These are phyloP conservation scores for Colletotrichum tanaceti DNA, from an alignment of 2,329 filamentous ascomycete species.

Conservation along the genomic window DNA sequence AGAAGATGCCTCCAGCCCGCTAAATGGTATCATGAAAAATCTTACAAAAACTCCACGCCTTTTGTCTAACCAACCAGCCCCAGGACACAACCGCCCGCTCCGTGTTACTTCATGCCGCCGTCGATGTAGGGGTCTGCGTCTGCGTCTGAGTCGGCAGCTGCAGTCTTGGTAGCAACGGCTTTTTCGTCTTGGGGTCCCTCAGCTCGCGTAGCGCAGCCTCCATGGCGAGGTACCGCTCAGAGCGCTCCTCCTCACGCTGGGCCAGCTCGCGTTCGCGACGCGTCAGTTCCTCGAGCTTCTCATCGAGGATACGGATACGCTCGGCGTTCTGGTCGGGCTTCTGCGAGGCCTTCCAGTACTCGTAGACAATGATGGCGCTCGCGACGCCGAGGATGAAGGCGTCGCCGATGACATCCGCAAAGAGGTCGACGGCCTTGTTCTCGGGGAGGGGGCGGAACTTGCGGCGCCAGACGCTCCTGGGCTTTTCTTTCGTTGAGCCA, in stretches of 20 bases:
- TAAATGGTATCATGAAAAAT: slow-evolving; percentile 32
- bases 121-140: slow-evolving; percentile 42
- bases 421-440: slow-evolving; percentile 73
- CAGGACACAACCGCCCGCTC: neutral
- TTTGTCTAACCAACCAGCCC: neutral
- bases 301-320: slow-evolving; percentile 62
- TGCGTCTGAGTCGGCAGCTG: slow-evolving; percentile 41
- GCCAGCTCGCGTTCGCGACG: slow-evolving; percentile 63
- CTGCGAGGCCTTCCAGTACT: slow-evolving; percentile 68
- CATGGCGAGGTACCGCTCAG: slow-evolving; percentile 62
- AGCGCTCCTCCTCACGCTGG: slow-evolving; percentile 56
- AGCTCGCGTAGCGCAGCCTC: slow-evolving; percentile 64
- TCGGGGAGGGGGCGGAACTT: slow-evolving; percentile 73
- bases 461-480: slow-evolving; percentile 68
- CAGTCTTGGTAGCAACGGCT: slow-evolving; percentile 60
- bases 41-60: slow-evolving; percentile 11
- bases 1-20: slow-evolving; percentile 6
- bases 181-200: slow-evolving; percentile 68
- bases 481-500: slow-evolving; percentile 20
- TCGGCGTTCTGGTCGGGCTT: slow-evolving; percentile 71
- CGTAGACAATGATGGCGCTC: slow-evolving; percentile 67
- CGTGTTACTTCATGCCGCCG: slow-evolving; percentile 33
- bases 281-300: slow-evolving; percentile 62
- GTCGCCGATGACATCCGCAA: slow-evolving; percentile 74
- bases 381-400: slow-evolving; percentile 72